phyloP scores from a whole-genome alignment of 495 filamentous ascomycete genomes.

The Lophiostoma macrostomum region DNA sequence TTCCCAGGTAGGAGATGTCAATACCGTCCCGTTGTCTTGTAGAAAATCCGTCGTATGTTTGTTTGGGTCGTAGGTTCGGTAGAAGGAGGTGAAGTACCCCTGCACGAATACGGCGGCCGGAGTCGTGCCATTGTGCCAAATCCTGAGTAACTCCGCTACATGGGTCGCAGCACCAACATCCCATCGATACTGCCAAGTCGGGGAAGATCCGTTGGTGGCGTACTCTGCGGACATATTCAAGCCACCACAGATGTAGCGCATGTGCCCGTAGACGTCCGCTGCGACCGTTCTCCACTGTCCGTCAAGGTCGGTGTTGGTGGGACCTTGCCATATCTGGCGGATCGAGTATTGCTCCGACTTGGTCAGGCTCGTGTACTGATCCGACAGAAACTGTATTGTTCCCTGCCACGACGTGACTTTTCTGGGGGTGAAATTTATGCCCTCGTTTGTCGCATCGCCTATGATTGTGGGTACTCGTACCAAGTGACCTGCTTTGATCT shows the following conservation, averaged over 20 bases:
- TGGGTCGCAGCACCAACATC: constrained; percentile 47
- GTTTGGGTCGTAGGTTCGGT: constrained; percentile 63
- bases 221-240: constrained; percentile 38
- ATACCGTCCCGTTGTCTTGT: neutral
- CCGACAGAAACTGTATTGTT: constrained; percentile 56
- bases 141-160: constrained; percentile 13
- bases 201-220: neutral
- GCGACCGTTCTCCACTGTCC: constrained; percentile 42
- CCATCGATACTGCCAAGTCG: constrained; percentile 56
- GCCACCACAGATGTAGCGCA: constrained; percentile 70
- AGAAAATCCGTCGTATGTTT: constrained; percentile 21
- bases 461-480: constrained; percentile 67
- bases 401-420: constrained; percentile 43
- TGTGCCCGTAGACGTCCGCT: constrained; percentile 64
- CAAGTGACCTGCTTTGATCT: constrained; percentile 59
- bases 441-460: constrained; percentile 71
- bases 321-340: constrained; percentile 51
- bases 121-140: constrained; percentile 44
- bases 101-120: constrained; percentile 57
- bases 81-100: constrained; percentile 68
- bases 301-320: constrained; percentile 3
- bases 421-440: constrained; percentile 59
- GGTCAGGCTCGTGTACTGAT: constrained; percentile 62
- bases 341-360: constrained; percentile 52
- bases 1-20: constrained; percentile 50